Evolutionary conservation across 2,329 filamentous ascomycete species (phyloP).

Genomic region (Aspergillus sp.): DNA sequence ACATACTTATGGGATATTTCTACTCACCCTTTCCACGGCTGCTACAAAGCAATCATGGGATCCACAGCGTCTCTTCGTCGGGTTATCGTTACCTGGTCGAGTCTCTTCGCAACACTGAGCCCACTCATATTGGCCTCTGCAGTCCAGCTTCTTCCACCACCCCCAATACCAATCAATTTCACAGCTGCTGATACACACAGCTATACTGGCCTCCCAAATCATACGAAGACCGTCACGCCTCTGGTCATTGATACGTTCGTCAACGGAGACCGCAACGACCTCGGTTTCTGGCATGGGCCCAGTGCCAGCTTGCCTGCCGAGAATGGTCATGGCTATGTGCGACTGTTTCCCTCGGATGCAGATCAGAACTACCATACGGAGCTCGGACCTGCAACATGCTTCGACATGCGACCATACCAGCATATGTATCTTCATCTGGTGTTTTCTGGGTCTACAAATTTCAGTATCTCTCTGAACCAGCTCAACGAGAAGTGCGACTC

Average conservation of each 20-base stretch:
- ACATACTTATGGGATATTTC: conserved; percentile 7
- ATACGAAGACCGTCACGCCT: conserved; percentile 1
- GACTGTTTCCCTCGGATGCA: conserved; percentile 62
- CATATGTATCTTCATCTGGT: conserved; percentile 67
- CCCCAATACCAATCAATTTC: conserved; percentile 8
- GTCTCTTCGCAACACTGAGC: not conserved
- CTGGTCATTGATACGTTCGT: conserved; percentile 66
- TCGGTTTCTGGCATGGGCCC: conserved; percentile 69
- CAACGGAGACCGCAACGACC: conserved; percentile 58
- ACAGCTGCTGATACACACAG: conserved; percentile 1
- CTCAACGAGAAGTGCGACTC: conserved; percentile 66
- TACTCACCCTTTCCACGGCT: conserved; percentile 2
- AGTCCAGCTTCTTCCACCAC: conserved; percentile 10
- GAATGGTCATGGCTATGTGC: conserved; percentile 58
- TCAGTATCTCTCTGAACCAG: conserved; percentile 68
- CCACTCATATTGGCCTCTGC: not conserved
- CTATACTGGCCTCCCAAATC: not conserved
- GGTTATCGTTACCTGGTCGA: conserved; percentile 2
- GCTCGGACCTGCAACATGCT: conserved; percentile 57
- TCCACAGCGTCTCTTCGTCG: not conserved
- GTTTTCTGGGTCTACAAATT: conserved; percentile 65
- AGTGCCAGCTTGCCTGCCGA: conserved; percentile 62
- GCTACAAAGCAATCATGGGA: conserved; percentile 8
- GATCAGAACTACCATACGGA: conserved; percentile 67
- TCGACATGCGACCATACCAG: conserved; percentile 59